A percentile compares a stretch with the other conserved stretches of the same genome.
phyloP scores from a whole-genome alignment of 2,329 filamentous ascomycete species.

The Xylariaceae sp. region DNA sequence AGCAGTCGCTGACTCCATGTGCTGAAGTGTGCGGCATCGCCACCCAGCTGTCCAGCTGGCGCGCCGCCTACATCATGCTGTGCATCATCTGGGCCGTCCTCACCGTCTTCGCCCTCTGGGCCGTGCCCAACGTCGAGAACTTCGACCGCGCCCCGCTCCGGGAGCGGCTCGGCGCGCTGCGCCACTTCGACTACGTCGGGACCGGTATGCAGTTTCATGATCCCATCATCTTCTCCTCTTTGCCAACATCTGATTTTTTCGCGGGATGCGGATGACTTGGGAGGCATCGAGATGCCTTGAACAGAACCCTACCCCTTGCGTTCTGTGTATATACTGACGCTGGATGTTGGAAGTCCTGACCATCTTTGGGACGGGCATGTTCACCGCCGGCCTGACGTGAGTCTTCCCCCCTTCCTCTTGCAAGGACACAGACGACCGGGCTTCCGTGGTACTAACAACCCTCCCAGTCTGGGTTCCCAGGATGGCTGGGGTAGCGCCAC shows the following conservation, averaged over 20 bases:
- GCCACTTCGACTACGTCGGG: constrained; percentile 54
- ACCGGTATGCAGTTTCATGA: too few species aligned
- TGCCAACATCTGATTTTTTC: too few species aligned
- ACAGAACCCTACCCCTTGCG: too few species aligned
- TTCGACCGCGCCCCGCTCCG: constrained; percentile 29
- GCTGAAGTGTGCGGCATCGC: constrained; percentile 57
- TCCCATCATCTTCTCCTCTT: too few species aligned
- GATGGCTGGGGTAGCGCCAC: constrained; percentile 56
- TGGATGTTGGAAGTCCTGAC: too few species aligned
- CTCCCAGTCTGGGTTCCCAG: constrained; percentile 39
- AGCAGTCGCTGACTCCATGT: too few species aligned
- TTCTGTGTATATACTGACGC: too few species aligned
- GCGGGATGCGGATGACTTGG: too few species aligned
- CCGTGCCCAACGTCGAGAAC: constrained; percentile 49
- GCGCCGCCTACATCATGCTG: constrained; percentile 54
- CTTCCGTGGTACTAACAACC: too few species aligned
- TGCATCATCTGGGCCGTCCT: constrained; percentile 57
- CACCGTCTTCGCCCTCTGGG: constrained; percentile 50
- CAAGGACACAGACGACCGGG: too few species aligned
- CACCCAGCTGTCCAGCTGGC: constrained; percentile 54
- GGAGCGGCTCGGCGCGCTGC: constrained; percentile 34
- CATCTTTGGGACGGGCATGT: constrained; percentile 57
- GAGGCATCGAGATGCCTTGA: too few species aligned
- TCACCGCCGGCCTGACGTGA: constrained; percentile 53
- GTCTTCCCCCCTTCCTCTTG: too few species aligned